Percentiles rank a stretch among this genome's conserved stretches.
phyloP scores from a whole-genome alignment of 495 filamentous ascomycete species.

The Neurospora pannonica region DNA sequence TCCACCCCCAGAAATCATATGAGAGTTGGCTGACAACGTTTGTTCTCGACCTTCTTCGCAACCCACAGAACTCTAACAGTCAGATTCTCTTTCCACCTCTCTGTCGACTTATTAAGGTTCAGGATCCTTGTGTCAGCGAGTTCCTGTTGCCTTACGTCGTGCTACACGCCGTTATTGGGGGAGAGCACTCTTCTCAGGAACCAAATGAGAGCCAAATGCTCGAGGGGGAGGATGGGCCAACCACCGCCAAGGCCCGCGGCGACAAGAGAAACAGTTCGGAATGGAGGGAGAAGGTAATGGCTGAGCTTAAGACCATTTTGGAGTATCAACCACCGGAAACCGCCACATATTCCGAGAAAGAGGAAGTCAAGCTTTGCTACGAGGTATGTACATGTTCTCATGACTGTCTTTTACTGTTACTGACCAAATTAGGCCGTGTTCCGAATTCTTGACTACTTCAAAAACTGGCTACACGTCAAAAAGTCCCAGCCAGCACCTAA shows the following conservation, averaged over 20 bases:
- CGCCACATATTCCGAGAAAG: conserved; percentile 44
- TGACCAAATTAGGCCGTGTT: conserved; percentile 62
- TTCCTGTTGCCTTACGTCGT: conserved; percentile 82
- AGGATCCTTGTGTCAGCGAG: conserved; percentile 72
- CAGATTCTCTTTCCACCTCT: conserved; percentile 68
- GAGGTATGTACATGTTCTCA: conserved; percentile 47
- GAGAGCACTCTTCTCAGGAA: conserved; percentile 17
- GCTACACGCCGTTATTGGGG: conserved; percentile 61
- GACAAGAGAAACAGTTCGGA: conserved; percentile 40
- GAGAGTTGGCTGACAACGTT: conserved; percentile 70
- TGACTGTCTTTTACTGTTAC: background rate
- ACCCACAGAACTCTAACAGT: conserved; percentile 57
- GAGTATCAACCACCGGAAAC: conserved; percentile 46
- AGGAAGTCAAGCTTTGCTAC: conserved; percentile 69
- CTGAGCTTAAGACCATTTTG: conserved; percentile 64
- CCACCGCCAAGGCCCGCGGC: background rate
- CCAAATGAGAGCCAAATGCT: background rate
- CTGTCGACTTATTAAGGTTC: conserved; percentile 66
- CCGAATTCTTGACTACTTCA: conserved; percentile 80
- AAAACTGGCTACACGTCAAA: conserved; percentile 79
- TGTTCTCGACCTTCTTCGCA: conserved; percentile 72
- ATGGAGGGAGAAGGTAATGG: conserved; percentile 55
- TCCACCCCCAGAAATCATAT: conserved; percentile 54
- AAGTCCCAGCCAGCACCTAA: conserved; percentile 16
- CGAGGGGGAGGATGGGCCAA: background rate